These are phyloP conservation scores for Sonneratia caseolaris DNA, from an alignment of 345 rosid genomes.

Conservation along the genomic window DNA sequence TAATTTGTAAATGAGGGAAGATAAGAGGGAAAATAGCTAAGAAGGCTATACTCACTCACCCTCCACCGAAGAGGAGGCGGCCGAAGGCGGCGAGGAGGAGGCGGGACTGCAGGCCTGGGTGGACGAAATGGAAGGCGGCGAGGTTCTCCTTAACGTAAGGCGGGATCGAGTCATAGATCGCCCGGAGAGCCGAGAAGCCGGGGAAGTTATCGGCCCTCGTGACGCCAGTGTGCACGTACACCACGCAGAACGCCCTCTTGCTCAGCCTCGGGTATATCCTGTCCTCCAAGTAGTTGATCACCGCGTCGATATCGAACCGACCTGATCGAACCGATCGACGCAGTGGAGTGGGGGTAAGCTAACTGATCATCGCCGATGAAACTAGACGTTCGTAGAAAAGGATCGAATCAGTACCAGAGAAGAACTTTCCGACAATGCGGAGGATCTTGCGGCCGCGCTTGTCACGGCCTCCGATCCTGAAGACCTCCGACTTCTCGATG, in stretches of 20 bases:
- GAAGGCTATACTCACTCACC: slow-evolving; percentile 26
- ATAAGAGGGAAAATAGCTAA: neutral
- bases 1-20: no score
- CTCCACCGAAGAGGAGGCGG: slow-evolving; percentile 42
- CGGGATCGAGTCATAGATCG: slow-evolving; percentile 42
- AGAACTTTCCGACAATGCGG: slow-evolving; percentile 31
- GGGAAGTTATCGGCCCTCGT: slow-evolving; percentile 44
- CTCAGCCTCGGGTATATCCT: slow-evolving; percentile 27
- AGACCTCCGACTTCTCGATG: slow-evolving; percentile 25
- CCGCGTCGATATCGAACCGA: slow-evolving; percentile 28
- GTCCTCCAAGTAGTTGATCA: slow-evolving; percentile 42
- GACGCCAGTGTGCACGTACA: slow-evolving; percentile 44
- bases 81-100: slow-evolving; percentile 60
- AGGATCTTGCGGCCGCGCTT: slow-evolving; percentile 34
- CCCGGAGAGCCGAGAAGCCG: slow-evolving; percentile 38
- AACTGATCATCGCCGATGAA: neutral
- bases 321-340: slow-evolving; percentile 13
- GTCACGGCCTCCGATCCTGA: slow-evolving; percentile 40
- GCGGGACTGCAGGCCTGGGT: slow-evolving; percentile 43
- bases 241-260: slow-evolving; percentile 33
- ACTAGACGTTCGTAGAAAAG: neutral
- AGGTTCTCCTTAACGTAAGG: slow-evolving; percentile 27
- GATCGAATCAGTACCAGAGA: slow-evolving; percentile 23
- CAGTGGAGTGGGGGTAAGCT: no score
- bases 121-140: slow-evolving; percentile 46